Evolutionary conservation across 306 rosid species (phyloP), one percentile per base, ranked within the genome.

Genomic region (Mimosa pudica): DNA sequence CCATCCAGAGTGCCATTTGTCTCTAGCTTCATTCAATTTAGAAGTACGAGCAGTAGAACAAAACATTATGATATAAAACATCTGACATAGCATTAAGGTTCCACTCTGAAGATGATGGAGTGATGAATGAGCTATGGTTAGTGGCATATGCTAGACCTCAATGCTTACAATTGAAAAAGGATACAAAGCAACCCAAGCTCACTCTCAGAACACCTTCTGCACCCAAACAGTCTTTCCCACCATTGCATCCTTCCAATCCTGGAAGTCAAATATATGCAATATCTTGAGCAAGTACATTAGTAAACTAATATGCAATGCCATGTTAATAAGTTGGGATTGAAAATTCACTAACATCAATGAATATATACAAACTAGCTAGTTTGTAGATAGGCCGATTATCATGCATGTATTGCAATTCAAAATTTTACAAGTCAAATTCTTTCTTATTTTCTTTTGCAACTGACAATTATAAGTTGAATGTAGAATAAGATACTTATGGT

Each of bases 141-240:
- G 77, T 5, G 70, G 42, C 44, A 61, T 70, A 49, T 71, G 41
- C 41, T 14, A 24, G 24, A 68, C 57, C 24, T 14, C 20, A 12
- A 36, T 69, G 52, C 46, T 64, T 6, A 67, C 44, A 72, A 74
- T 65, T 77, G 78, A 47, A 69, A 69, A 87, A 89, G 96, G 98
- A 96, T 96, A 96, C 99, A 82, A 89, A 96, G 84, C 99, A 96
- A 46, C 96, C 98, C 83, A 96, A 82, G 94, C 97, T 96, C 77
- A 96, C 94, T 62, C 98, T 94, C 81, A 96, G 86, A 85, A 96
- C 99, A 42, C 96, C 98, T 84, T 93, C 86, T 75, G 97, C 88
- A 74, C 98, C 97, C 82, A 93, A 85, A 82, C 98, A 96, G 49
- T 91, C 89, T 57, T 77, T 80, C 68, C 68, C 90, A 62, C 88